Base-by-base conservation (phyloP, 2,329 filamentous ascomycete species). In the Calonectria multiphialidica region DNA sequence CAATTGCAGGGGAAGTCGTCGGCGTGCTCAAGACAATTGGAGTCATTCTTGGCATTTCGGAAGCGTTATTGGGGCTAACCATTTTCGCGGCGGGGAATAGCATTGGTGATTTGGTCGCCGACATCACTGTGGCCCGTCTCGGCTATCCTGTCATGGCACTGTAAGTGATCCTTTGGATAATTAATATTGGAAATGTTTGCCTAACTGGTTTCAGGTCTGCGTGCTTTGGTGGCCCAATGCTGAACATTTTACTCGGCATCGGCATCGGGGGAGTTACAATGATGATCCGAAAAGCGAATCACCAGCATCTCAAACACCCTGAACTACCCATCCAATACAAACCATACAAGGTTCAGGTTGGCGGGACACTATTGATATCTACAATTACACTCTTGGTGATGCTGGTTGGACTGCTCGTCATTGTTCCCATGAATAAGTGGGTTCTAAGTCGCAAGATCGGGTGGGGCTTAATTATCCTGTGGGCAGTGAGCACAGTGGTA, bases 81-180 rank as follows among this genome's bases (percentile, higher is more conserved):
- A 93, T 99, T 67, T 99, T 99, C 82, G 97, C 97, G 2, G 95
- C 98, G 40, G 97, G 97, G 33, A 99, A 99, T 84, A 98, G 95
- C 10, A 89, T 98, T 10, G 96, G 97, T 44, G 97, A 99, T 80
- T 88, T 99, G 18, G 95, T 99, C 12, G 96, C 97, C 18, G 94
- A 99, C 81, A 94, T 98, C 66, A 99, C 97, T 0, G 94, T 99
- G 44, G 97, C 97, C 5, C 91, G 95, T 40, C 90, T 99, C 3
- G 97, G 97, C 3, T 98, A 96, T 83, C 97, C 97, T 0, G 95
- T 99, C 74, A 99, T 99, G 97, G 97, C 97, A 45, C 80, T 93
- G 88, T 91, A 83, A 84, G 89, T 89, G 42, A 53, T 18, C 25
- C 13, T 16, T 33, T 33, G 10, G 40, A 4, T 6, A 15, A 23